Evolutionary conservation across 2,329 filamentous ascomycete species (phyloP).

Genomic region (Colletotrichum lentis): DNA sequence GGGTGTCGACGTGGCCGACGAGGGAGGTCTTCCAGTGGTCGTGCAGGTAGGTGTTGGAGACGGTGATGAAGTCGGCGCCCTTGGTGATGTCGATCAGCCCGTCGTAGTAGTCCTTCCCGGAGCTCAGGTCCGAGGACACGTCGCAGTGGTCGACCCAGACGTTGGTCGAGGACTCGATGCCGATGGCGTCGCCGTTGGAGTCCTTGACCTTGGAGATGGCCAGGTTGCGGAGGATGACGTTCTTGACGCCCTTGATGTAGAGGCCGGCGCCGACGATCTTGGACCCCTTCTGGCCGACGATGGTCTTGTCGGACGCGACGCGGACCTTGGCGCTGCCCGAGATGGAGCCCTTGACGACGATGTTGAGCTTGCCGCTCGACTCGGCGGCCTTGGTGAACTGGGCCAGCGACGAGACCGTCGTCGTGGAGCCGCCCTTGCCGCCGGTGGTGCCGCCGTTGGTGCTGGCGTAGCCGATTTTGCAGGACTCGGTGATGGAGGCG

Average conservation of each 20-base stretch:
- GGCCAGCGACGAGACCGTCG: slow-evolving; percentile 57
- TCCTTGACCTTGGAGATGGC: slow-evolving; percentile 65
- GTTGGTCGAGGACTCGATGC: slow-evolving; percentile 64
- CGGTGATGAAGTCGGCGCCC: slow-evolving; percentile 67
- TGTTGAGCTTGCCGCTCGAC: slow-evolving; percentile 53
- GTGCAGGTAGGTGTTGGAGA: slow-evolving; percentile 50
- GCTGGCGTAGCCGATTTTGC: slow-evolving; percentile 48
- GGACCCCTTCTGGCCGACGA: slow-evolving; percentile 51
- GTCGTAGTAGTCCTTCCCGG: slow-evolving; percentile 75
- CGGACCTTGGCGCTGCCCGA: slow-evolving; percentile 52
- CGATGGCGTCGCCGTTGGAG: slow-evolving; percentile 66
- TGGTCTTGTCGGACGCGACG: slow-evolving; percentile 56
- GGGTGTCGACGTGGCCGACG: slow-evolving; percentile 67
- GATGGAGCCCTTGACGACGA: slow-evolving; percentile 54
- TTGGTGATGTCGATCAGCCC: slow-evolving; percentile 71
- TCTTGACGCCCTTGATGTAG: slow-evolving; percentile 60
- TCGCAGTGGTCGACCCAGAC: slow-evolving; percentile 75
- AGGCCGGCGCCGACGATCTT: slow-evolving; percentile 58
- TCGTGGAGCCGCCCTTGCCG: slow-evolving; percentile 59
- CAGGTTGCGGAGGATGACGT: slow-evolving; percentile 71
- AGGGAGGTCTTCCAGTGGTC: slow-evolving; percentile 69
- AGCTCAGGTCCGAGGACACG: slow-evolving; percentile 65
- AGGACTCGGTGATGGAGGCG: slow-evolving; percentile 49
- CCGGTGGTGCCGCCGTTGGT: slow-evolving; percentile 57
- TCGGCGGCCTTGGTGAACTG: slow-evolving; percentile 57